Conservation (phyloP, 352 stramenopile species). For the Phytophthora sp. region DNA sequence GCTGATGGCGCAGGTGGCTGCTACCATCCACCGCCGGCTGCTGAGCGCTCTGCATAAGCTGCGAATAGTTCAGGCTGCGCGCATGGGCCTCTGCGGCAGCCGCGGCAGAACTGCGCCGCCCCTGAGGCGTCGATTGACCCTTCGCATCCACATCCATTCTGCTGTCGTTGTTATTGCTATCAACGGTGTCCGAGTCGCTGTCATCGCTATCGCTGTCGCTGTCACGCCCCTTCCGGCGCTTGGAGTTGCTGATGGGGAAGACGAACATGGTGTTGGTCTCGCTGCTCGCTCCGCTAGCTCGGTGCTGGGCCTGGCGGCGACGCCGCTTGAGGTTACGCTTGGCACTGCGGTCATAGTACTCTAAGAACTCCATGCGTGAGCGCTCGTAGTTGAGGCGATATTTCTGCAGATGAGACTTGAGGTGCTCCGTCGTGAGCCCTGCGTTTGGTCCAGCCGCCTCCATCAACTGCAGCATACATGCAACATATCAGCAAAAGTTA, state of each 20-base stretch:
- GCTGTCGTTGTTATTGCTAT: slow-evolving; percentile 34
- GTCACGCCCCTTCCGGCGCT: slow-evolving; percentile 38
- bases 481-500: slow-evolving; percentile 19
- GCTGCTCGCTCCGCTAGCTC: slow-evolving; percentile 18
- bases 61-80: slow-evolving; percentile 29
- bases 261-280: slow-evolving; percentile 81
- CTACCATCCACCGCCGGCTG: slow-evolving; percentile 19
- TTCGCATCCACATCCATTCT: slow-evolving; percentile 30
- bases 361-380: slow-evolving; percentile 84
- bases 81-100: slow-evolving; percentile 3
- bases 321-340: slow-evolving; percentile 66
- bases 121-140: slow-evolving; percentile 11
- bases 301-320: slow-evolving; percentile 44
- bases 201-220: slow-evolving; percentile 52
- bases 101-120: slow-evolving; percentile 13
- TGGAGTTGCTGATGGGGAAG: slow-evolving; percentile 76
- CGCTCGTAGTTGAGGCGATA: slow-evolving; percentile 90
- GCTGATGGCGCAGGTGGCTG: slow-evolving; percentile 11
- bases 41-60: slow-evolving; percentile 39
- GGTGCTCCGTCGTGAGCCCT: slow-evolving; percentile 84
- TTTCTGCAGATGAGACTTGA: slow-evolving; percentile 91
- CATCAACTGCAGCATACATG: slow-evolving; percentile 61
- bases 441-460: slow-evolving; percentile 51
- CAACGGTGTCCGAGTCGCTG: slow-evolving; percentile 37
- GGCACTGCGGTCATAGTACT: slow-evolving; percentile 84